phyloP scores from a whole-genome alignment of 2,329 filamentous ascomycete genomes.

The Paraphaeosphaeria sporulosa region DNA sequence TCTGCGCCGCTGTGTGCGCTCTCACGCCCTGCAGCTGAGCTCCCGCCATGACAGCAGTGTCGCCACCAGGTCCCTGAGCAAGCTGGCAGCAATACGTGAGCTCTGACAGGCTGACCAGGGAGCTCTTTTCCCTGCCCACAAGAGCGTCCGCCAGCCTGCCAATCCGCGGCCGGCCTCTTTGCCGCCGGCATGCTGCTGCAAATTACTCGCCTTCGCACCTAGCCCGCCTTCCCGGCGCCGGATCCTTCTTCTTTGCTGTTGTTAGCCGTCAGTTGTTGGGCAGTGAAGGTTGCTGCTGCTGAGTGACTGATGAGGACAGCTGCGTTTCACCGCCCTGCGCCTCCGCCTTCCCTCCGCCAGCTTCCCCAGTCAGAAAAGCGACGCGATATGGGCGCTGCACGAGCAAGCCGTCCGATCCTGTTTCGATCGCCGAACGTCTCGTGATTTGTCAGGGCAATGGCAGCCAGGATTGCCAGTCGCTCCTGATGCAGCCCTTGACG shows the following conservation, averaged over 20 bases:
- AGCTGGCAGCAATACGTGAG: constrained; percentile 14
- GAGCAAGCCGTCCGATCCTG: constrained; percentile 9
- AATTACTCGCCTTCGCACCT: constrained; percentile 1
- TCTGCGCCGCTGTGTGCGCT: too few species aligned
- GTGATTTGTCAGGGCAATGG: constrained; percentile 22
- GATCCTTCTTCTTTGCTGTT: not conserved
- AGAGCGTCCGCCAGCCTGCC: too few species aligned
- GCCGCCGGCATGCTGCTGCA: constrained; percentile 11
- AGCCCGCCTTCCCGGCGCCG: not conserved
- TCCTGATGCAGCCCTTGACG: not conserved
- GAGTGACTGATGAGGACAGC: too few species aligned
- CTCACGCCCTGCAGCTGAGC: too few species aligned
- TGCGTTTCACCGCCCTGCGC: too few species aligned
- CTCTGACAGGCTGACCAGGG: constrained; percentile 25
- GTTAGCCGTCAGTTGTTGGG: too few species aligned
- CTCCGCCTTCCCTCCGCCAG: too few species aligned
- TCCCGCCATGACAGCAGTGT: too few species aligned
- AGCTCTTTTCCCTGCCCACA: constrained; percentile 18
- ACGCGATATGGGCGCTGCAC: too few species aligned
- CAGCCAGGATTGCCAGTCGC: constrained; percentile 17
- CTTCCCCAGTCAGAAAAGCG: too few species aligned
- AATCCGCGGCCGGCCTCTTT: constrained; percentile 22
- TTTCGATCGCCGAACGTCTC: constrained; percentile 24
- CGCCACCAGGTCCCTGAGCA: constrained; percentile 15
- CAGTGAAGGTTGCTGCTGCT: too few species aligned